A percentile compares a stretch with the other conserved stretches of the same genome.
Evolutionary conservation across 202 grass and related monocot genomes (phyloP).

Genomic region (Panicum virgatum): DNA sequence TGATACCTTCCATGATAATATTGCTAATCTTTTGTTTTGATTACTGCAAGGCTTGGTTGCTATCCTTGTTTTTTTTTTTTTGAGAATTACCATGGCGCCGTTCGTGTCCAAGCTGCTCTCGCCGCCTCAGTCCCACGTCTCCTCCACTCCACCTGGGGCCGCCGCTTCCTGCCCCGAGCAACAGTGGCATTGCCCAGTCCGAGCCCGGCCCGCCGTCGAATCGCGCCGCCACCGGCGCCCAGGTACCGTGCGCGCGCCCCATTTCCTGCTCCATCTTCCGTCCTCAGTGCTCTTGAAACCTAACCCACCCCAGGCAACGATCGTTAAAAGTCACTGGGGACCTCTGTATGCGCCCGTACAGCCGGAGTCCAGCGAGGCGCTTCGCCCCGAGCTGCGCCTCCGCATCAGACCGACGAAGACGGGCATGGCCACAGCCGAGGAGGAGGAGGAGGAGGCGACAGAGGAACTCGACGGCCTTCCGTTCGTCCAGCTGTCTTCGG

Average conservation of each 20-base stretch:
- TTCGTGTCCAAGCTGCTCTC: slow-evolving; percentile 6
- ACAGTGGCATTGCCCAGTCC: no score
- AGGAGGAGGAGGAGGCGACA: no score
- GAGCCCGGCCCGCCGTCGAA: neutral
- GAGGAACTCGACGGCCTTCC: neutral
- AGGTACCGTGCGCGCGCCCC: neutral
- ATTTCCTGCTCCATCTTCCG: no score
- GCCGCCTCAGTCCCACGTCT: neutral
- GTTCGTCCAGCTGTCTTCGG: slow-evolving; percentile 38
- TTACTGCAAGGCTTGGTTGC: no score
- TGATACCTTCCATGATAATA: no score
- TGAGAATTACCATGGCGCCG: slow-evolving; percentile 15
- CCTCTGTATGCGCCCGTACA: no score
- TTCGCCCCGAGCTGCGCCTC: neutral
- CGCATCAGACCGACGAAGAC: neutral
- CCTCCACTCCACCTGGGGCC: no score
- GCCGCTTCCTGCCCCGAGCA: neutral
- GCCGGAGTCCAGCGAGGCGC: neutral
- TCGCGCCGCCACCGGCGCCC: neutral
- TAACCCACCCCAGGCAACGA: no score
- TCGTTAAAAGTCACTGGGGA: no score
- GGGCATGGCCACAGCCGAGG: neutral
- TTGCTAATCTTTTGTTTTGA: no score
- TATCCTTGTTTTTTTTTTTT: no score
- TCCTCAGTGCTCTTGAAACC: neutral